phyloP scores from a whole-genome alignment of 2,329 filamentous ascomycete genomes.

The Mariannaea sp. region DNA sequence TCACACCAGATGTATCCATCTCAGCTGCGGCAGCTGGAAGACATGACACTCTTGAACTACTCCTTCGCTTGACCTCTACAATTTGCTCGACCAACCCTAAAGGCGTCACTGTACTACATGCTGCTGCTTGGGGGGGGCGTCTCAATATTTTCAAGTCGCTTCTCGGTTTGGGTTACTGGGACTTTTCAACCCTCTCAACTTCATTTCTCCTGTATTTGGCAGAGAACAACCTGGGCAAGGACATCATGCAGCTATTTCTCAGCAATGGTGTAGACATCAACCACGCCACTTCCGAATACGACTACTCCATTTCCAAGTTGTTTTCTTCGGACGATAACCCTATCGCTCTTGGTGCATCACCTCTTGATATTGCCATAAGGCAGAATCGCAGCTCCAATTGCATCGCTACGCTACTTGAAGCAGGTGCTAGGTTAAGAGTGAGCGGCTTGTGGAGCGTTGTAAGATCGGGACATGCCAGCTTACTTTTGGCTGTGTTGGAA shows the following conservation, averaged over 20 bases:
- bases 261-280: neutral
- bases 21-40: neutral
- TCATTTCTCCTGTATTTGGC: neutral
- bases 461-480: neutral
- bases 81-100: neutral
- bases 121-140: constrained; percentile 1
- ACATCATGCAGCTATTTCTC: neutral
- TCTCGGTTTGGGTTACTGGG: neutral
- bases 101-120: constrained; percentile 6
- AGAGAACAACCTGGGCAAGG: neutral
- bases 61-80: neutral
- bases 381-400: neutral
- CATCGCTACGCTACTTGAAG: neutral
- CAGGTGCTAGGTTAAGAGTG: neutral
- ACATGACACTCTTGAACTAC: neutral
- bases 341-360: too few relatives aligned
- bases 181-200: neutral
- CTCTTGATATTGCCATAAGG: too few relatives aligned
- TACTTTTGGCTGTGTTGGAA: neutral
- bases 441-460: neutral
- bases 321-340: too few relatives aligned
- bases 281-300: neutral
- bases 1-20: constrained; percentile 2
- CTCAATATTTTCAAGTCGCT: neutral
- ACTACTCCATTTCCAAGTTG: too few relatives aligned